Conservation (phyloP, 768 basidiomycete species). For the Xerocomus potaroensis region DNA sequence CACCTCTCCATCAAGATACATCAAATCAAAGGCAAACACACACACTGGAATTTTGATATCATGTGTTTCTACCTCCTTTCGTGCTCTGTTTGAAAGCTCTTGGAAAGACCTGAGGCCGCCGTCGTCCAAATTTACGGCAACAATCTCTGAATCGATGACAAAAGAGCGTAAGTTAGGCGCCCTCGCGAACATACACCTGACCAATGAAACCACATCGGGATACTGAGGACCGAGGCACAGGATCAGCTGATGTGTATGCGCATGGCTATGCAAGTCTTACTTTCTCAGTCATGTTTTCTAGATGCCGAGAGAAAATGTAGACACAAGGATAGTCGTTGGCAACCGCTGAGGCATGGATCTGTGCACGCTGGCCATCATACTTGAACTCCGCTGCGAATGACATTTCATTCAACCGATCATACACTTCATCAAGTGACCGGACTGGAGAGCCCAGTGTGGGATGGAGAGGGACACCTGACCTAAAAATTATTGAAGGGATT, state of each 20-base stretch:
- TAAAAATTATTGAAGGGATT: conserved; percentile 9
- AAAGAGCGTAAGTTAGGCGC: conserved; percentile 50
- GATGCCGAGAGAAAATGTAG: conserved; percentile 80
- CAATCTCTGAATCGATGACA: conserved; percentile 84
- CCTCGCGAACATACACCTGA: conserved; percentile 45
- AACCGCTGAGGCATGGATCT: conserved; percentile 55
- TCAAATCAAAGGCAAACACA: conserved; percentile 86
- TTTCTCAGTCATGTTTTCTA: conserved; percentile 92
- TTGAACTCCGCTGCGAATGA: conserved; percentile 88
- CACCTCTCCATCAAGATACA: conserved; percentile 80
- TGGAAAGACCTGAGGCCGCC: conserved; percentile 77
- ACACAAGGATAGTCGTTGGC: conserved; percentile 35
- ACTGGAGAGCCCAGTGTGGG: conserved; percentile 86
- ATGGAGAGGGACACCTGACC: conserved; percentile 71
- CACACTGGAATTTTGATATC: conserved; percentile 77
- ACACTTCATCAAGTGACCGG: conserved; percentile 82
- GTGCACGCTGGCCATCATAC: conserved; percentile 84
- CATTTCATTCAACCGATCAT: conserved; percentile 56
- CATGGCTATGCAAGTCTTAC: conserved; percentile 30
- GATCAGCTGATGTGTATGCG: conserved; percentile 6
- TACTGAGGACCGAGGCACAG: conserved; percentile 47
- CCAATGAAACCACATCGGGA: conserved; percentile 69
- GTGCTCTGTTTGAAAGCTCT: conserved; percentile 77
- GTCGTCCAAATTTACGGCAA: conserved; percentile 66
- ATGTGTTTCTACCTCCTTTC: conserved; percentile 72